Evolutionary conservation across 306 rosid genomes (phyloP), one percentile per base, ranked within the genome.

Genomic region (Prunus mongolica): DNA sequence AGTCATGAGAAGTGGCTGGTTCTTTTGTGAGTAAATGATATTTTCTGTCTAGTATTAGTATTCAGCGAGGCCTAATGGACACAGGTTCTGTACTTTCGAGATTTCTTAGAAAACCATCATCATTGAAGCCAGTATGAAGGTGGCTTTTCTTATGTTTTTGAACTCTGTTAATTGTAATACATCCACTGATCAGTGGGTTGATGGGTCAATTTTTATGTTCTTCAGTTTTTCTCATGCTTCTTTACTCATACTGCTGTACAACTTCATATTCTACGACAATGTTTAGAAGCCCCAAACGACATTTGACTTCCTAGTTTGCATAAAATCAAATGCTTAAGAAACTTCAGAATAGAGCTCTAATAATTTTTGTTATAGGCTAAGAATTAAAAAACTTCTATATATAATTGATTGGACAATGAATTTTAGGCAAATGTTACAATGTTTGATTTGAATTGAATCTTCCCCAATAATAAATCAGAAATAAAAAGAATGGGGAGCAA

Each of bases 151-250:
- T 76, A 69, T 72, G 44, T 67, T 77, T 9, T 57, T 47, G n/a
- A 76, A 81, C 78, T 82, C 47, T 68, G n/a, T 77, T 81, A 55
- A 78, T 56, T 68, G 67, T 64, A 75, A 65, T 78, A 66, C 73
- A 74, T 74, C 82, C 80, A 78, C 83, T 78, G 75, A 82, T 74
- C 80, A 63, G 85, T 82, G 85, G 82, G 18, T 60, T 74, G n/a
- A 67, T 66, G 51, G 41, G 82, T 65, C 71, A 34, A 30, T 25
- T 46, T 63, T 30, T 34, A 61, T 52, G 60, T 27, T 61, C 32
- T 34, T 38, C 11, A 61, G 13, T 79, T 65, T 79, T 44, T 58
- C 65, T 38, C 9, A 38, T 38, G 44, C 44, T 38, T 38, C 44
- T 38, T 38, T 38, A 38, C 44, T 38, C 44, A 0, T 38, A 6